Base-by-base conservation (phyloP, 805 yeast species). In the Saccharomycopsis sp. region DNA sequence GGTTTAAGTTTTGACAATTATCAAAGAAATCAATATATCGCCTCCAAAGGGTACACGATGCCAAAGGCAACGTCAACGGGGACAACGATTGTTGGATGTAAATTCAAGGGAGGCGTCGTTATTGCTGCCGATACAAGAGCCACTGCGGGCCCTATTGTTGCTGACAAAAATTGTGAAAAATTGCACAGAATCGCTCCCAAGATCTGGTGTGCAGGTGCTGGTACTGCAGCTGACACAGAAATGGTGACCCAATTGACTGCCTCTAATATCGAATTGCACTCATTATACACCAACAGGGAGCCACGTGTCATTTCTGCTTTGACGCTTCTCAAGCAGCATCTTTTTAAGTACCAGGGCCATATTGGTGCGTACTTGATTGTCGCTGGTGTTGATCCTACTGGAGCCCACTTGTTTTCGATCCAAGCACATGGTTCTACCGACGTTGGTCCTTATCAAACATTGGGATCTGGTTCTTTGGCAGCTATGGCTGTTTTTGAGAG, bases 121-220 rank as follows among this genome's bases (percentile, higher is more conserved):
- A 90, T 94, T 72, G 98, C 99, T 12, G 99, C 99, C 8, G 99
- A 94, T 77, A 94, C 99, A 20, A 85, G 99, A 74, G 97, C 99
- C 57, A 94, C 99, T 2, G 86, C 94, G 41, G 99, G 99, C 14
- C 86, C 85, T 59, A 90, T 94, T 65, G 98, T 94, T 40, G 99
- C 99, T 5, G 98, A 94, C 75, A 94, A 94, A 77, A 94, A 94
- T 76, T 91, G 97, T 79, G 97, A 91, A 69, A 92, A 92, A 73
- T 78, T 94, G 63, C 97, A 92, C 74, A 76, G 95, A 65, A 79
- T 91, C 63, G 81, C 97, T 4, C 97, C 97, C 8, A 81, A 80
- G 68, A 91, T 91, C 70, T 92, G 97, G 97, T 92, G 99, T 83
- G 99, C 99, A 55, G 99, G 99, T 67, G 99, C 99, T 2, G 99